Percentiles rank a stretch among this genome's conserved stretches.
phyloP scores from a whole-genome alignment of 208 protist genomes.

The Trypanosoma congolense region DNA sequence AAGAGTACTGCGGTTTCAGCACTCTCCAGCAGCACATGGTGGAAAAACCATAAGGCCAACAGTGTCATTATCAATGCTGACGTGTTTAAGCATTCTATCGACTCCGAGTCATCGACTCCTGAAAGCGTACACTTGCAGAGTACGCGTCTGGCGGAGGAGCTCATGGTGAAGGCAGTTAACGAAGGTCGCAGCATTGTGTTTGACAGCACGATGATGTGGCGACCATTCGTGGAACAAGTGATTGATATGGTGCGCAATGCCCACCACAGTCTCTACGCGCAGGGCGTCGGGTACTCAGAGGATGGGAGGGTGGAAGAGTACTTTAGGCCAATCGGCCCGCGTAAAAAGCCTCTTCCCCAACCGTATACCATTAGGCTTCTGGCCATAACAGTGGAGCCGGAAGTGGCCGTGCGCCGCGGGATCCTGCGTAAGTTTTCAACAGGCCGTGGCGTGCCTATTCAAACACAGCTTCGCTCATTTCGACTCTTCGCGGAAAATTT shows the following conservation, averaged over 20 bases:
- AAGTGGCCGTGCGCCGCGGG: constrained; percentile 79
- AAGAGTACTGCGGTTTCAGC: constrained; percentile 79
- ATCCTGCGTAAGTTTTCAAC: constrained; percentile 81
- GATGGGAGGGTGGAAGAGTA: constrained; percentile 56
- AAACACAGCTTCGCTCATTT: constrained; percentile 79
- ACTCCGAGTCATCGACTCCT: constrained; percentile 10
- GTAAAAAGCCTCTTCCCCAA: constrained; percentile 28
- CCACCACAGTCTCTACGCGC: constrained; percentile 56
- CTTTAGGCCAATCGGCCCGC: constrained; percentile 35
- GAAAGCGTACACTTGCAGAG: constrained; percentile 46
- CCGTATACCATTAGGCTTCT: constrained; percentile 76
- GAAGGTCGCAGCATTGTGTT: constrained; percentile 78
- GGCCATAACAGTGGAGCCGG: constrained; percentile 83
- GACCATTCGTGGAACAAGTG: constrained; percentile 75
- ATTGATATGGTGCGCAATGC: constrained; percentile 78
- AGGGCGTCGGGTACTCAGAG: constrained; percentile 58
- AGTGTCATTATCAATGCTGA: constrained; percentile 82
- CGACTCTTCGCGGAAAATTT: constrained; percentile 84
- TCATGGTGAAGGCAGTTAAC: constrained; percentile 79
- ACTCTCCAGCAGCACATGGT: constrained; percentile 68
- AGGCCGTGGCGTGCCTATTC: constrained; percentile 73
- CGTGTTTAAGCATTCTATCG: constrained; percentile 62
- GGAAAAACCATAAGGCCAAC: constrained; percentile 62
- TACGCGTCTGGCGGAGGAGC: constrained; percentile 66
- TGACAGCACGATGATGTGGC: constrained; percentile 90